Evolutionary conservation across 306 rosid genomes (phyloP).

Genomic region (Cicer bijugum): DNA sequence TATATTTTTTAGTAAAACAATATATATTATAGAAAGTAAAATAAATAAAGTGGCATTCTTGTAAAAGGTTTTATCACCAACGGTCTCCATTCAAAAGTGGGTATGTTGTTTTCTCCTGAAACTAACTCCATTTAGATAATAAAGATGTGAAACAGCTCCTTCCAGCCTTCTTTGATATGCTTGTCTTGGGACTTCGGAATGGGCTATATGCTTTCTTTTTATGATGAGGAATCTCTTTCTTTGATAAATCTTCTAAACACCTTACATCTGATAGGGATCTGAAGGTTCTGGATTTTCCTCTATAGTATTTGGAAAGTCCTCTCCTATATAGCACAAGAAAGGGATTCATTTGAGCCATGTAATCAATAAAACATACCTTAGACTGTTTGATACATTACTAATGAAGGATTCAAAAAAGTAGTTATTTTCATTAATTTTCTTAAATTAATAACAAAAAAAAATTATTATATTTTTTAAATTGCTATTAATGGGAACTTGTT

Average conservation of each 20-base stretch:
- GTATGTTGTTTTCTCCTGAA: background rate
- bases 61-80: no score
- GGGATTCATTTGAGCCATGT: background rate
- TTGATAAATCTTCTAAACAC: slow-evolving; percentile 53
- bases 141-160: slow-evolving; percentile 17
- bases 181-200: slow-evolving; percentile 42
- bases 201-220: slow-evolving; percentile 40
- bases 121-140: slow-evolving; percentile 18
- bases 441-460: no score
- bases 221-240: slow-evolving; percentile 43
- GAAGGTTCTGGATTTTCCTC: slow-evolving; percentile 54
- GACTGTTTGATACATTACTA: background rate
- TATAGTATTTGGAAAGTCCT: slow-evolving; percentile 52
- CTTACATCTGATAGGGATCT: slow-evolving; percentile 47
- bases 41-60: no score
- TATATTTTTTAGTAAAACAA: no score
- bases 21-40: no score
- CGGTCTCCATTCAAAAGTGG: no score
- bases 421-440: no score
- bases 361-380: background rate
- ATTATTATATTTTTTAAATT: no score
- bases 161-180: slow-evolving; percentile 46
- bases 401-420: background rate
- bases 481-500: no score
- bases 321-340: slow-evolving; percentile 42